These are phyloP conservation scores for Colletotrichum shisoi DNA, from an alignment of 2,329 filamentous ascomycete species.

Conservation along the genomic window DNA sequence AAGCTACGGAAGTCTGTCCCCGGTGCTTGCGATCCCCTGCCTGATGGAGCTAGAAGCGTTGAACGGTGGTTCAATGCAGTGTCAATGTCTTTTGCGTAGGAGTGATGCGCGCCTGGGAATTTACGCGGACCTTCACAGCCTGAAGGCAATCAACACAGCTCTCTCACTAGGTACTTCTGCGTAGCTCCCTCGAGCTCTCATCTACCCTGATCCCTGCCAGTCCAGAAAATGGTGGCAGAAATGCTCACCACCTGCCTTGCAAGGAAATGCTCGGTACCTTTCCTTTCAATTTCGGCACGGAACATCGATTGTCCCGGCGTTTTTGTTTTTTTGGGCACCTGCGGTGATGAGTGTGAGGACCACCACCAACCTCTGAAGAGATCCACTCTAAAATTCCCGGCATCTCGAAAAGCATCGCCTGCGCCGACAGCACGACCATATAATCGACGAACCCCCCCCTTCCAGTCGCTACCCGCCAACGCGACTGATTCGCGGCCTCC, in stretches of 20 bases:
- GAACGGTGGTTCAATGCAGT: neutral
- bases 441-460: constrained; percentile 4
- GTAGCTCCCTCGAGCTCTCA: constrained; percentile 2
- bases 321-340: neutral
- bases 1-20: constrained; percentile 6
- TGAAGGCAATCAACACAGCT: constrained; percentile 15
- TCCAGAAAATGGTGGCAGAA: constrained; percentile 10
- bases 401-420: constrained; percentile 35
- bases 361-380: constrained; percentile 12
- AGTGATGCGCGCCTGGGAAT: neutral
- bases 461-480: constrained; percentile 30
- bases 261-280: neutral
- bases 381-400: constrained; percentile 40
- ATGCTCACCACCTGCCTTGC: constrained; percentile 17
- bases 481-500: constrained; percentile 34
- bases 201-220: neutral
- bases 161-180: neutral
- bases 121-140: constrained; percentile 13
- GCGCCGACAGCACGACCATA: constrained; percentile 23
- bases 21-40: neutral
- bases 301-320: constrained; percentile 13
- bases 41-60: neutral
- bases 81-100: neutral
- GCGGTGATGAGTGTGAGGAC: constrained; percentile 1
- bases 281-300: constrained; percentile 33